phyloP scores from a whole-genome alignment of 2,329 filamentous ascomycete species.

The Calonectria hongkongensis region DNA sequence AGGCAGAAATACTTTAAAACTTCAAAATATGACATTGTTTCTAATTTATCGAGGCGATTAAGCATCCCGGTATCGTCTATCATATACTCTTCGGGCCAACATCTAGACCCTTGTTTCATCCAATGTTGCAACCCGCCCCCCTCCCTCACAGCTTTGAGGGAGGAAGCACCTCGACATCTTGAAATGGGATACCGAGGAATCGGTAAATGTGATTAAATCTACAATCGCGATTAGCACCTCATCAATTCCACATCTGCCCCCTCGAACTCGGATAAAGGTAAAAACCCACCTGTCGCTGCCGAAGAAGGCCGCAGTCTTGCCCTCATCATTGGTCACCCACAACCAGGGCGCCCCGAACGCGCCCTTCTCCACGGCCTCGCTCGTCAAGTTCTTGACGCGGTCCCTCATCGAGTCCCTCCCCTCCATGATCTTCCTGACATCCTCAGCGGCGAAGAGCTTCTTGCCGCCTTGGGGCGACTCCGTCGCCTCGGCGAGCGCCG shows the following conservation, averaged over 20 bases:
- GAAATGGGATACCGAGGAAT: conserved; percentile 77
- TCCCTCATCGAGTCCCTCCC: conserved; percentile 69
- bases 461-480: conserved; percentile 49
- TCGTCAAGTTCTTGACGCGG: conserved; percentile 73
- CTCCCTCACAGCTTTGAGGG: conserved; percentile 61
- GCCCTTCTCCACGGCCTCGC: conserved; percentile 76
- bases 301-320: conserved; percentile 81
- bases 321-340: conserved; percentile 76
- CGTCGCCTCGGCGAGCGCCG: conserved; percentile 59
- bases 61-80: neutral
- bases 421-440: conserved; percentile 74
- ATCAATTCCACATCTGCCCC: too few relatives aligned
- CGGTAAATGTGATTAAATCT: conserved; percentile 82
- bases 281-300: conserved; percentile 78
- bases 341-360: conserved; percentile 88
- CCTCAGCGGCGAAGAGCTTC: conserved; percentile 68
- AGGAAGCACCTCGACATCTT: conserved; percentile 66
- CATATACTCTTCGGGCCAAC: neutral
- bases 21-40: too few relatives aligned
- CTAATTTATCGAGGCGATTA: neutral
- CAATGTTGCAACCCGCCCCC: neutral
- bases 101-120: neutral
- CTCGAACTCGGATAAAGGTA: neutral
- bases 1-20: too few relatives aligned
- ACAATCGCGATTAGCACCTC: conserved; percentile 8